Conservation (phyloP, 148 eudicot species). For the Selenicereus undatus region DNA sequence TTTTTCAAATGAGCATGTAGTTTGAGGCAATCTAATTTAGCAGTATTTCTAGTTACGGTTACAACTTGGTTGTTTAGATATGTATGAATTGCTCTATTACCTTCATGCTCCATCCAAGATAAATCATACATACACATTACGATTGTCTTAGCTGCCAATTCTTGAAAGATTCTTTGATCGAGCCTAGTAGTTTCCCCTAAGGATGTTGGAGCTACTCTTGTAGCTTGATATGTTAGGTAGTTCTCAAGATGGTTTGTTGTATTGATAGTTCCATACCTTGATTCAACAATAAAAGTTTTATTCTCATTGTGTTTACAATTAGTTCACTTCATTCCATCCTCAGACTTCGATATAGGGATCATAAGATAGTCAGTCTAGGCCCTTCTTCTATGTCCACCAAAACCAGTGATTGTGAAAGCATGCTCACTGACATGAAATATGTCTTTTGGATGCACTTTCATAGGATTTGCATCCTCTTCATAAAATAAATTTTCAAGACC, state of each 20-base stretch:
- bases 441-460: too few relatives aligned
- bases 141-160: constrained; percentile 14
- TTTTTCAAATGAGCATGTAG: neutral
- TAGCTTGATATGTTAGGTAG: neutral
- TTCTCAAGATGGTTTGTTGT: neutral
- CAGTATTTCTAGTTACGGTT: constrained; percentile 1
- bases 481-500: too few relatives aligned
- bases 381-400: too few relatives aligned
- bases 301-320: neutral
- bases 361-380: neutral
- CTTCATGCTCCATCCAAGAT: too few relatives aligned
- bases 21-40: neutral
- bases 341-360: neutral
- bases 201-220: neutral
- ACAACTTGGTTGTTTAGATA: neutral
- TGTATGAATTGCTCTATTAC: too few relatives aligned
- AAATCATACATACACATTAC: neutral
- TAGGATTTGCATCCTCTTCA: too few relatives aligned
- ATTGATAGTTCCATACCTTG: neutral
- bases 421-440: too few relatives aligned
- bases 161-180: neutral
- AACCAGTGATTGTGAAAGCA: too few relatives aligned
- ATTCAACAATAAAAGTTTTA: neutral
- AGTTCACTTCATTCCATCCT: neutral
- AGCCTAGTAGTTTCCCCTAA: neutral